These are phyloP conservation scores for Papiliotrema nemorosa DNA, from an alignment of 1,284 basidiomycete genomes.

Conservation along the genomic window DNA sequence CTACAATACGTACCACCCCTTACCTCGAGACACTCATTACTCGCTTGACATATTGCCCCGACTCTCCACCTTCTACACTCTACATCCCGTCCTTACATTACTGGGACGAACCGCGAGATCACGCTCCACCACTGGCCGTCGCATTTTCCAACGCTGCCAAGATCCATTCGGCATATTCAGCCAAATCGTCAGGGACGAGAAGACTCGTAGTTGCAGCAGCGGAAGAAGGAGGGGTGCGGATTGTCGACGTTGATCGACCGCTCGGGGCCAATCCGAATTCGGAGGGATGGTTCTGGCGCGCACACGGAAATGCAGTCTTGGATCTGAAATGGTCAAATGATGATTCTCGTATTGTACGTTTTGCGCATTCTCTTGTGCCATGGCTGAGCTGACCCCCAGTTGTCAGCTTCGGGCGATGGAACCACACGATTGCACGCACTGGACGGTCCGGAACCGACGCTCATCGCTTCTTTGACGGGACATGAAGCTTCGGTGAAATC, in stretches of 20 bases:
- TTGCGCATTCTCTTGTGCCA: background rate
- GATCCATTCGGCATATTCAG: conserved; percentile 16
- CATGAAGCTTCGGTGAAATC: conserved; percentile 48
- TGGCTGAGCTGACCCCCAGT: conserved; percentile 16
- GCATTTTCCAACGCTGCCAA: conserved; percentile 37
- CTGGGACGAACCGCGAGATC: conserved; percentile 31
- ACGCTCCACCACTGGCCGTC: conserved; percentile 32
- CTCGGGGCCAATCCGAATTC: conserved; percentile 21
- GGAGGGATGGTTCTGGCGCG: conserved; percentile 40
- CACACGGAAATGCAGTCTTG: conserved; percentile 79
- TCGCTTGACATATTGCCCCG: conserved; percentile 9
- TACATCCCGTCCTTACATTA: conserved; percentile 35
- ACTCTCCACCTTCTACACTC: conserved; percentile 20
- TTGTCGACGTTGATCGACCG: conserved; percentile 38
- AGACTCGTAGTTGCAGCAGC: conserved; percentile 39
- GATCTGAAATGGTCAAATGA: conserved; percentile 68
- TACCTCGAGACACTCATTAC: conserved; percentile 26
- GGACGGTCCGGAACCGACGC: conserved; percentile 16
- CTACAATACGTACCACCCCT: conserved; percentile 8
- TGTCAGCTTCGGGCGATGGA: conserved; percentile 47
- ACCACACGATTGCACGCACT: conserved; percentile 38
- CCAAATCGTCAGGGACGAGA: conserved; percentile 12
- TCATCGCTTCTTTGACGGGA: conserved; percentile 35
- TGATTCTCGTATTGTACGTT: conserved; percentile 52
- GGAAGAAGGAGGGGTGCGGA: conserved; percentile 40